Evolutionary conservation across 768 basidiomycete species (phyloP), one percentile per base, ranked within the genome.

Genomic region (Coprinellus micaceus): DNA sequence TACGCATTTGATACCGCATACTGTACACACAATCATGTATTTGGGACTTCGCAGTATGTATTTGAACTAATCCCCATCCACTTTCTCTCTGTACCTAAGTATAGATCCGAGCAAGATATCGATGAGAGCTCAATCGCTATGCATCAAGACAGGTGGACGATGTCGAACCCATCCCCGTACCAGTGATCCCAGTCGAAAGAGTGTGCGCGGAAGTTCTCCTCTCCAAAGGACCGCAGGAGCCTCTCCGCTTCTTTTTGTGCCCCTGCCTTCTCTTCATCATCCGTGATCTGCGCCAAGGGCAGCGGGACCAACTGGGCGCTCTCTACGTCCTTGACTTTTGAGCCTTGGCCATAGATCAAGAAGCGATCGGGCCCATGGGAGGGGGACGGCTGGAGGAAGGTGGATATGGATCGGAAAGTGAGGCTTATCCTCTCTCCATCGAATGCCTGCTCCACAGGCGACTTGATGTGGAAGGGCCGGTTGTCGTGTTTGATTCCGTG

Each of bases 401-500:
- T 92, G 33, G 86, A 88, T 43, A 92, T 91, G 54, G 79, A 76
- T 37, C 89, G 77, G 70, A 92, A 91, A 9, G 90, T 93, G 62
- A 91, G 69, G 64, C 89, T 90, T 66, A 92, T 90, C 46, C 90
- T 79, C 50, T 78, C 85, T 24, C 85, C 86, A n/a, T 73, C 65
- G 61, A 78, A 73, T 43, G 72, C 70, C 28, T 68, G 78, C 70
- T 92, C 90, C 24, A 72, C 78, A 2, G 67, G 64, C 1, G 77
- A 74, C 67, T 91, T 92, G 2, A 69, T 65, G 5, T 65, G 57
- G 2, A 76, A 57, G 2, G 82, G 80, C 1, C 91, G 85, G 60
- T 88, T 91, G 71, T 92, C 90, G 53, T 82, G 82, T 57, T 83
- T 82, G 60, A 93, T 88, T 40, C 81, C 83, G 63, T 93, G 90